Conservation (phyloP, 805 yeast genomes). For the Komagataella phaffii region DNA sequence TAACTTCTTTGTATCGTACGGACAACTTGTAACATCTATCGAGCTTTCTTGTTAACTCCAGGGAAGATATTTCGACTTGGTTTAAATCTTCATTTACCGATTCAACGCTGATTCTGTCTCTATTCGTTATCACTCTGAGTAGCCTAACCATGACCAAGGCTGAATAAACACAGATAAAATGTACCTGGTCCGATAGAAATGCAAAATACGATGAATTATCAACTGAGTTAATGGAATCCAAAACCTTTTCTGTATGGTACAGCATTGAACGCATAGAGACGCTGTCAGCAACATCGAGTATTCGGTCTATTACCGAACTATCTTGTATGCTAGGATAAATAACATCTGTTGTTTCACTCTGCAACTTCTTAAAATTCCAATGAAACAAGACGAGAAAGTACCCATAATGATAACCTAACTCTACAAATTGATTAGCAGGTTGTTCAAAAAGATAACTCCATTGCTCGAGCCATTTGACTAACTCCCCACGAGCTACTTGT, state of each 20-base stretch:
- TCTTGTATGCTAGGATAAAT: not conserved
- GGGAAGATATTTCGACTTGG: constrained; percentile 4
- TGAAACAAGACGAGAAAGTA: constrained; percentile 34
- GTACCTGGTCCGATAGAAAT: constrained; percentile 59
- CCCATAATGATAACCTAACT: constrained; percentile 53
- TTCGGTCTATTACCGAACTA: not conserved
- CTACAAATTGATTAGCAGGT: constrained; percentile 64
- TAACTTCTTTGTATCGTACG: constrained; percentile 5
- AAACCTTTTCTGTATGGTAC: constrained; percentile 26
- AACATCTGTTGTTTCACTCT: not conserved
- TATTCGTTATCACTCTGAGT: constrained; percentile 7
- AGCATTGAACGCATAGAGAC: constrained; percentile 20
- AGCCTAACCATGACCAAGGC: constrained; percentile 22
- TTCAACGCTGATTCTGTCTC: constrained; percentile 3
- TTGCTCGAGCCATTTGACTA: constrained; percentile 49
- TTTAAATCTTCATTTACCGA: constrained; percentile 1
- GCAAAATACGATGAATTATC: constrained; percentile 44
- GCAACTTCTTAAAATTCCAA: constrained; percentile 13
- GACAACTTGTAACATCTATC: constrained; percentile 3
- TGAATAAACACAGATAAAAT: constrained; percentile 33
- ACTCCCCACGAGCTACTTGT: constrained; percentile 27
- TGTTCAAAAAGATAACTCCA: constrained; percentile 62
- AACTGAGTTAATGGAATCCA: constrained; percentile 23
- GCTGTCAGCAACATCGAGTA: constrained; percentile 5
- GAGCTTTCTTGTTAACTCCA: constrained; percentile 6